Evolutionary conservation across 2,329 filamentous ascomycete species (phyloP), one percentile per base, ranked within the genome.

Genomic region (Xylariaceae sp.): DNA sequence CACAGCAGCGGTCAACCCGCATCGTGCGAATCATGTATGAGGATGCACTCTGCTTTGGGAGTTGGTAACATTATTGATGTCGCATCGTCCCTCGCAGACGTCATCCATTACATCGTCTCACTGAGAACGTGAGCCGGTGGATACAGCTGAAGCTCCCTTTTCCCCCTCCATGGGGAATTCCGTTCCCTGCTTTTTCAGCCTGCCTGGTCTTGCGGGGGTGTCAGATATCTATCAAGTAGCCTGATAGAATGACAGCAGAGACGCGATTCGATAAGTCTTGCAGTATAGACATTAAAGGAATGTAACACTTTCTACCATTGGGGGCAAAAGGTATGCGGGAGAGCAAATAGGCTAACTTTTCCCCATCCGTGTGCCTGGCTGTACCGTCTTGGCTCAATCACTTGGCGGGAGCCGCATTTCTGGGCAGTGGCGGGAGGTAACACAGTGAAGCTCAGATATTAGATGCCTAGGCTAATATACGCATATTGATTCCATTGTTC

Each of bases 321-420:
- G n/a, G n/a, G n/a, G n/a, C n/a, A n/a, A 16, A 21, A 7, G 24
- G n/a, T n/a, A 50, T 35, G 4, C 11, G 32, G 8, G 43, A 41
- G 47, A 43, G 37, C 48, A 39, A 30, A 26, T 55, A 24, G 53
- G 52, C 52, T 49, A 39, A 39, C 20, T 30, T 40, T 21, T 29
- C 48, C n/a, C 42, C 53, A 53, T 48, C 23, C 7, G 53, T 56
- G 53, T 56, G 37, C 53, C 53, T 56, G 53, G 53, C 48, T 44
- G 43, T 43, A 46, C 54, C 54, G 6, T 58, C 55, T 58, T 58
- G 55, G 55, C 55, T 16, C 13, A 7, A 15, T 27, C 44, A 52
- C 55, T 58, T 58, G 55, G 55, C 55, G 43, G 15, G 55, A 58
- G 55, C 55, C 55, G 55, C 55, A 58, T 58, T 30, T 26, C 55